phyloP scores from a whole-genome alignment of 345 rosid genomes.

The Dipteronia dyeriana region DNA sequence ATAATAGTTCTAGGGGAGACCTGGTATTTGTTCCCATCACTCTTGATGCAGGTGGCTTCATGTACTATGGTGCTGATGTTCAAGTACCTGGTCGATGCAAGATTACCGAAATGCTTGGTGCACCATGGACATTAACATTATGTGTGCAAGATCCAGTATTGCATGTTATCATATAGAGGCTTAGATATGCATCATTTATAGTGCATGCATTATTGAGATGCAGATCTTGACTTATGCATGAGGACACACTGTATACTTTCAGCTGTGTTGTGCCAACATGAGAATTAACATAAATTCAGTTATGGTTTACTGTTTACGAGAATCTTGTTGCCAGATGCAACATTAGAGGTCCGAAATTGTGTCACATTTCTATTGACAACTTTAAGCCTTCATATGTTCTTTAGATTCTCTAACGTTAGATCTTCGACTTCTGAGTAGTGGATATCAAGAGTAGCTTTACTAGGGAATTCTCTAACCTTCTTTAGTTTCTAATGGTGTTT shows the following conservation, averaged over 20 bases:
- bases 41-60: neutral
- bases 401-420: neutral
- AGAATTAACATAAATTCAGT: too few species aligned
- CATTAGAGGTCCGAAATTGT: too few species aligned
- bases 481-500: too few species aligned
- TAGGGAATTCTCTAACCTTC: neutral
- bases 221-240: too few species aligned
- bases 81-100: neutral
- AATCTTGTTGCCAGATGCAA: too few species aligned
- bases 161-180: neutral
- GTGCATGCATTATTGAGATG: too few species aligned
- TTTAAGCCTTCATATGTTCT: too few species aligned
- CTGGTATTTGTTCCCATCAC: neutral
- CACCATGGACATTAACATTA: neutral
- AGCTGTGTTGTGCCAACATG: too few species aligned
- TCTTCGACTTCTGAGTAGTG: neutral
- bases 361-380: too few species aligned
- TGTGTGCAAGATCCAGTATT: neutral
- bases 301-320: too few species aligned
- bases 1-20: neutral
- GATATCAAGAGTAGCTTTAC: neutral
- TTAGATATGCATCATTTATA: too few species aligned
- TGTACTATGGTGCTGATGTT: neutral
- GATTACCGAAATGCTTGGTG: neutral
- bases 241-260: too few species aligned